Base-by-base conservation (phyloP, 1,284 basidiomycete genomes). In the Ustilago hordei region DNA sequence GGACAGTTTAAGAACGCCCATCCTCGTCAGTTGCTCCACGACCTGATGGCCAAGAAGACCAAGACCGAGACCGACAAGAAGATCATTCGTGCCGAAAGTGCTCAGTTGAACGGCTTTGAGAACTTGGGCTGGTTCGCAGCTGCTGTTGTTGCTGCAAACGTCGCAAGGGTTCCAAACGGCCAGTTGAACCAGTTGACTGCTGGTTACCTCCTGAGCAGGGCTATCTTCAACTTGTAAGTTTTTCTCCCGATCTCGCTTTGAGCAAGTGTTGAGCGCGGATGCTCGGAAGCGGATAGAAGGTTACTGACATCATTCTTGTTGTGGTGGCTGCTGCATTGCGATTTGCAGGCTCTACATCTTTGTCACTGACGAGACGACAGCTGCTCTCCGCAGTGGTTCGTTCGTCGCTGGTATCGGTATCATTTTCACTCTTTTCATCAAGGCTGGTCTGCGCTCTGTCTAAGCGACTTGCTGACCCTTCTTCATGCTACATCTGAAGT, bases 111-210 rank as follows among this genome's bases (percentile, higher is more conserved):
- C 34, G 75, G 66, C 43, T 76, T 53, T 28, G 75, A 77, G 43
- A 77, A 64, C 48, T 36, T 77, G 6, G 69, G 66, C 8, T 47
- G 73, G 50, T 77, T 70, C 35, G 75, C 70, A 6, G 65, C 75
- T 7, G 70, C 63, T n/a, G 61, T 77, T 4, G 66, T 84, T 11
- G 78, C 81, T 1, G 82, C 76, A 17, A 84, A 81, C 64, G 32
- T 69, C 4, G 81, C 81, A 32, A 57, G 61, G 5, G 74, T 84
- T 7, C 81, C 81, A n/a, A 53, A 52, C 39, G 54, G 60, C 19
- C 60, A 73, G 60, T 64, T 84, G n/a, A 82, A 82, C 70, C 54
- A 62, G 47, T 45, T 80, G 34, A 69, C 80, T 11, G 57, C 58
- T 36, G 66, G 56, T 6, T 82, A 83, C 70, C 54, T 84, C 39